A percentile compares a stretch with the other conserved stretches of the same genome.
These are phyloP conservation scores for Penicillium sp. DNA, from an alignment of 2,329 filamentous ascomycete genomes.

Conservation along the genomic window DNA sequence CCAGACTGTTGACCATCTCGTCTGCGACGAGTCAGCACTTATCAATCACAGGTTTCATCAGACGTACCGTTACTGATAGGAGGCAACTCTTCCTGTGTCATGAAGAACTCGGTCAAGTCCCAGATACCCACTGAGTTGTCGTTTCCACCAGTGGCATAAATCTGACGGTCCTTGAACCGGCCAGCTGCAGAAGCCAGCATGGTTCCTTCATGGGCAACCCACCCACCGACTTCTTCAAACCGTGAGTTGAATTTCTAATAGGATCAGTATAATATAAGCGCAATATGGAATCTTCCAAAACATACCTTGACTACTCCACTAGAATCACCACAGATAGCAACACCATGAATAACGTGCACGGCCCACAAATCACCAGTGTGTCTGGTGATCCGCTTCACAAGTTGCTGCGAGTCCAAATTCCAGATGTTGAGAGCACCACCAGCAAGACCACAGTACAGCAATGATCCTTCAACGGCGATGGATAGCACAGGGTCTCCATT, in stretches of 20 bases:
- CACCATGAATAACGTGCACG: constrained; percentile 80
- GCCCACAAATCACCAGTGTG: constrained; percentile 83
- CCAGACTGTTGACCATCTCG: constrained; percentile 67
- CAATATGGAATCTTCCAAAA: constrained; percentile 7
- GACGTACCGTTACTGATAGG: constrained; percentile 59
- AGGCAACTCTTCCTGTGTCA: constrained; percentile 46
- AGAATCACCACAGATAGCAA: constrained; percentile 85
- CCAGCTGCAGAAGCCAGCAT: constrained; percentile 82
- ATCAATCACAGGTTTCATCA: not conserved
- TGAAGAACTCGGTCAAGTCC: constrained; percentile 66
- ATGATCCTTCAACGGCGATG: constrained; percentile 82
- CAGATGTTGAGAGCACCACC: constrained; percentile 90
- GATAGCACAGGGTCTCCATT: constrained; percentile 71
- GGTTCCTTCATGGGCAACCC: constrained; percentile 83
- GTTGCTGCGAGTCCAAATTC: constrained; percentile 93
- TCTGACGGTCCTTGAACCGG: constrained; percentile 67
- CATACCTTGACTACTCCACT: constrained; percentile 80
- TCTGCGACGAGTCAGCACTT: constrained; percentile 43
- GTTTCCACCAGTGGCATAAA: constrained; percentile 93
- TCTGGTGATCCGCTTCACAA: constrained; percentile 80
- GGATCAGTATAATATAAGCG: constrained; percentile 3
- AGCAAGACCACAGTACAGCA: constrained; percentile 87
- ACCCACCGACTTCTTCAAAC: constrained; percentile 75
- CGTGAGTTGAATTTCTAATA: constrained; percentile 72
- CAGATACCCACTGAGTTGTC: constrained; percentile 88